These are phyloP conservation scores for Marvania coccoides DNA, from an alignment of 139 green algal genomes.

Conservation along the genomic window DNA sequence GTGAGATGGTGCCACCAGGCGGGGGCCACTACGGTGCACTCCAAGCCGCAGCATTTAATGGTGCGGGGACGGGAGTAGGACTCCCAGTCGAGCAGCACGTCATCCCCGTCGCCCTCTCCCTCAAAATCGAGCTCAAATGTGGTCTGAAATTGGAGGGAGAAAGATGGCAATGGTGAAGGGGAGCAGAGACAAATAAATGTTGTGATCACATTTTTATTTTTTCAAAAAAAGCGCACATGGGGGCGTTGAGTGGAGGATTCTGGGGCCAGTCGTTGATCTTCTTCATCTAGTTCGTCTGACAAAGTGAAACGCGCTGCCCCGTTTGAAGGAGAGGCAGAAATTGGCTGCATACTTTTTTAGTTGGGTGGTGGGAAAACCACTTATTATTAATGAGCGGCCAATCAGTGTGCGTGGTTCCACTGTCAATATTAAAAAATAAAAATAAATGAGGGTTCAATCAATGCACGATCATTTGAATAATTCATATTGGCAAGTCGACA, in stretches of 20 bases:
- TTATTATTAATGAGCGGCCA: no score
- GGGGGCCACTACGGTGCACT: constrained; percentile 14
- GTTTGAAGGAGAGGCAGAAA: no score
- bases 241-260: not conserved
- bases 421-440: no score
- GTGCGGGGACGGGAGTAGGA: constrained; percentile 26
- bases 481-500: no score
- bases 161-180: not conserved
- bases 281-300: not conserved
- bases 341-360: no score
- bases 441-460: no score
- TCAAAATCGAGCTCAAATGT: constrained; percentile 49
- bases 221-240: not conserved
- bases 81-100: constrained; percentile 57
- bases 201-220: not conserved
- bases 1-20: constrained; percentile 21
- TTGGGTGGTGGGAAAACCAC: no score
- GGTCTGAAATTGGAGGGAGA: not conserved
- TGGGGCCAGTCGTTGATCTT: not conserved
- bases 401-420: no score
- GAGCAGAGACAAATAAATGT: not conserved
- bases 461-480: no score
- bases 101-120: constrained; percentile 35
- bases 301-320: not conserved
- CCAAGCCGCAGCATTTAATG: constrained; percentile 22